Evolutionary conservation across 257 asterid species (phyloP), one percentile per base, ranked within the genome.

Genomic region (Solanum chaucha): DNA sequence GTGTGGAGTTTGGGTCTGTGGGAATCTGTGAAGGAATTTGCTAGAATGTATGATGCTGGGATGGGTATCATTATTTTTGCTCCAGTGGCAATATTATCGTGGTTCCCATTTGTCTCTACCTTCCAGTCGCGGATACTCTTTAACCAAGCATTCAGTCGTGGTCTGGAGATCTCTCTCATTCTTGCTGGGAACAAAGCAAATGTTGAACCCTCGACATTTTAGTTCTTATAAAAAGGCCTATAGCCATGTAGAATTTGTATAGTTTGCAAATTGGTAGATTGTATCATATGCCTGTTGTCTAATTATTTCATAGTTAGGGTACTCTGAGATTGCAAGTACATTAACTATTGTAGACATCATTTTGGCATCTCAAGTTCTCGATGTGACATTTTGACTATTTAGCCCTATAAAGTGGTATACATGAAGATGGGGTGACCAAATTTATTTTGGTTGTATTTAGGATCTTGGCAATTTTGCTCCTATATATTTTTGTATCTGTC

Each of bases 91-190:
- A 74, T 96, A 87, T 86, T 97, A 59, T 96, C 99, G 35, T 97
- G 99, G 99, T 96, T 97, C 91, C 99, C 99, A 0, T 97, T 97
- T 81, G 95, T 97, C 85, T 97, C 99, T 20, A 97, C 99, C 72
- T 97, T 97, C 96, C 99, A 97, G 86, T 97, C 99, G 2, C 99
- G 99, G 19, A 93, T 97, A 44, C 99, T 97, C 86, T 97, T 97
- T 83, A 97, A 97, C 96, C 99, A 97, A 92, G 99, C 99, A 7
- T 97, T 97, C 92, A 97, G 99, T 88, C 99, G 99, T 55, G 99
- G 99, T 24, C 87, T 97, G 93, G 99, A 97, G 94, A 97, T 97
- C 82, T 97, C 99, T 19, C 94, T 96, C 88, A 97, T 97, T 87
- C 97, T 97, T 87, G 99, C 99, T 83, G 99, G 99, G 75, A 97